phyloP scores from a whole-genome alignment of 257 asterid genomes.

The Hygrophila difformis region DNA sequence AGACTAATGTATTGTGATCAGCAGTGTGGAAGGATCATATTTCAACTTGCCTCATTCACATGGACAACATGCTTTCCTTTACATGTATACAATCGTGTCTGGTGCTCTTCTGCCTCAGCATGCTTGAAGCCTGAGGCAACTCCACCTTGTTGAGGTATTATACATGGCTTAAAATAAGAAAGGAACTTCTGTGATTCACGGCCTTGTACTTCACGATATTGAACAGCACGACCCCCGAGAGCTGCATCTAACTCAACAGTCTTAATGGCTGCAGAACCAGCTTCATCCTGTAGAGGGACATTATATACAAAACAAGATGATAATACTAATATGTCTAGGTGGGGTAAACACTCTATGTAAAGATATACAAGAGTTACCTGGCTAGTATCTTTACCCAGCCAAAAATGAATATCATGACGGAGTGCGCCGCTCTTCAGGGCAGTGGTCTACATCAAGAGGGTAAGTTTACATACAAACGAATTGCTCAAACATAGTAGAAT shows the following conservation, averaged over 20 bases:
- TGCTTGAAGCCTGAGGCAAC: conserved; percentile 56
- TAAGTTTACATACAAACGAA: conserved; percentile 7
- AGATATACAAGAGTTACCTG: neutral
- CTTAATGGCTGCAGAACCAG: conserved; percentile 59
- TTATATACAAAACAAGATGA: conserved; percentile 9
- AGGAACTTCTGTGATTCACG: conserved; percentile 75
- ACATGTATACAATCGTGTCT: conserved; percentile 58
- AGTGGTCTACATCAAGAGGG: conserved; percentile 43
- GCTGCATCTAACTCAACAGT: conserved; percentile 77
- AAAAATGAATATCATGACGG: conserved; percentile 65
- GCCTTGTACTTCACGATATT: conserved; percentile 87
- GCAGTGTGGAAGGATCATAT: neutral
- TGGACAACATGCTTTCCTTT: conserved; percentile 77
- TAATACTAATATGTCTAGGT: conserved; percentile 2
- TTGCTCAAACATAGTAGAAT: conserved; percentile 2
- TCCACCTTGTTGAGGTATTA: conserved; percentile 71
- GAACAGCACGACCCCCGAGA: conserved; percentile 76
- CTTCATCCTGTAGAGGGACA: conserved; percentile 37
- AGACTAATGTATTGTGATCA: conserved; percentile 10
- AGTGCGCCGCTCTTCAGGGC: conserved; percentile 46
- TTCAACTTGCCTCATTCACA: conserved; percentile 64
- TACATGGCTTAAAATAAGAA: conserved; percentile 85
- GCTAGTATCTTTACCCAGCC: conserved; percentile 55
- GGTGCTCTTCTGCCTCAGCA: conserved; percentile 43
- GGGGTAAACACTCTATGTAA: neutral